A percentile compares a stretch with the other conserved stretches of the same genome.
Evolutionary conservation across 257 asterid species (phyloP).

Genomic region (Solanum dulcamara): DNA sequence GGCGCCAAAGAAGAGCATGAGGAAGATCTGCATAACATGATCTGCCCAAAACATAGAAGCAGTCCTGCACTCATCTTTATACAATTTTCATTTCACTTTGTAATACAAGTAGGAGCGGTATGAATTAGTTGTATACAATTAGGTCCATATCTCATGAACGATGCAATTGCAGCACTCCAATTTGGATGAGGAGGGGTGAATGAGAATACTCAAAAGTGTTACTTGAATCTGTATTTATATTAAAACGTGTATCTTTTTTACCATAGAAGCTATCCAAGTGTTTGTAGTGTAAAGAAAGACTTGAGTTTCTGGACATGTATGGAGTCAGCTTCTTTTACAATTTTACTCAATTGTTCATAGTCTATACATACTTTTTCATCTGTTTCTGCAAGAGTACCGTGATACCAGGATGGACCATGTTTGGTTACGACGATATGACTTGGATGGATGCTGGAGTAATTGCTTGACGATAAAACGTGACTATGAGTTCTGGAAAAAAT

Average conservation of each 20-base stretch:
- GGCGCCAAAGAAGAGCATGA: constrained; percentile 20
- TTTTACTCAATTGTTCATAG: background rate
- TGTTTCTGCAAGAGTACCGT: background rate
- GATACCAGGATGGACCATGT: background rate
- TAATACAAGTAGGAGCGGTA: background rate
- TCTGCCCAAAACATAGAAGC: background rate
- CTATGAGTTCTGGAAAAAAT: background rate
- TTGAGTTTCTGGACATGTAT: background rate
- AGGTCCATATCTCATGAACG: background rate
- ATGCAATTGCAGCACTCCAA: background rate
- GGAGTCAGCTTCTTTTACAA: background rate
- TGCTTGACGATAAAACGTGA: too few relatives aligned
- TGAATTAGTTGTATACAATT: background rate
- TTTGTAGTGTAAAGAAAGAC: background rate
- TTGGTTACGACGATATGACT: background rate
- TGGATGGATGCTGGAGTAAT: background rate
- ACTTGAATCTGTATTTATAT: background rate
- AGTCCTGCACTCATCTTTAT: background rate
- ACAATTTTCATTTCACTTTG: background rate
- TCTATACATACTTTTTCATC: background rate
- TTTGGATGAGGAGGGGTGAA: background rate
- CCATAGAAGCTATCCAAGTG: background rate
- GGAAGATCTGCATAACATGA: background rate
- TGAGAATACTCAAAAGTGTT: background rate
- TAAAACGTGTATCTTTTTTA: background rate